Conservation (phyloP, 1,284 basidiomycete species). For the Cutaneotrichosporon sp. region DNA sequence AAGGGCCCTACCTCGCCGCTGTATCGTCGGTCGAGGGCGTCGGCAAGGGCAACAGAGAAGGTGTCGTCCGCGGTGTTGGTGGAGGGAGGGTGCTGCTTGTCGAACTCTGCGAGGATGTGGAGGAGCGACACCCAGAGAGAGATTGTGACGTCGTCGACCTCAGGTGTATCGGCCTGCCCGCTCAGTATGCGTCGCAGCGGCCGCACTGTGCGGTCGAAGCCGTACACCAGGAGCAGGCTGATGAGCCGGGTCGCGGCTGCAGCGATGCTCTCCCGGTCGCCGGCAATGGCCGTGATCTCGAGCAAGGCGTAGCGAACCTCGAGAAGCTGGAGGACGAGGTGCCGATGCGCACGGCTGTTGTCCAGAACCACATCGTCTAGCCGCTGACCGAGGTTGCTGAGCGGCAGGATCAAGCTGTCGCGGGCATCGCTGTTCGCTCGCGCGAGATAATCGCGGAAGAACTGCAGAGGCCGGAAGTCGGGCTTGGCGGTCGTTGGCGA, state of each 20-base stretch:
- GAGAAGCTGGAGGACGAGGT: constrained; percentile 46
- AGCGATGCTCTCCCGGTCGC: constrained; percentile 11
- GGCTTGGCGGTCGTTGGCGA: constrained; percentile 7
- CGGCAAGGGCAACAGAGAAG: constrained; percentile 54
- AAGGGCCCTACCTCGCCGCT: constrained; percentile 53
- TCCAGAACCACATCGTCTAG: constrained; percentile 27
- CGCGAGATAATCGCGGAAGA: constrained; percentile 28
- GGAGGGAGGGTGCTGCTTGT: constrained; percentile 3
- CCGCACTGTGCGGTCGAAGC: constrained; percentile 59
- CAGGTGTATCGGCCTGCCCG: constrained; percentile 46
- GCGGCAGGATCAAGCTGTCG: constrained; percentile 5
- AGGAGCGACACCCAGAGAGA: constrained; percentile 78
- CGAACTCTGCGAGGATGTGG: constrained; percentile 56
- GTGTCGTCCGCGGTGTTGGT: constrained; percentile 35
- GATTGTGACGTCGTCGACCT: constrained; percentile 58
- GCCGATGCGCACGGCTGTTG: constrained; percentile 13
- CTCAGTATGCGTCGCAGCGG: constrained; percentile 48
- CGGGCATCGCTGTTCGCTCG: neutral
- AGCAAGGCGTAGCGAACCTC: constrained; percentile 64
- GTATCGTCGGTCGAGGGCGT: constrained; percentile 42
- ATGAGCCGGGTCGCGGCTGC: constrained; percentile 54
- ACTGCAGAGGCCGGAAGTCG: constrained; percentile 23
- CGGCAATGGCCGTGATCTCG: constrained; percentile 56
- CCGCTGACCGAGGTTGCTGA: constrained; percentile 10
- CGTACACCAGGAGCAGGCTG: constrained; percentile 60